phyloP scores from a whole-genome alignment of 106 monocot species.

The Cymbidium sinense region DNA sequence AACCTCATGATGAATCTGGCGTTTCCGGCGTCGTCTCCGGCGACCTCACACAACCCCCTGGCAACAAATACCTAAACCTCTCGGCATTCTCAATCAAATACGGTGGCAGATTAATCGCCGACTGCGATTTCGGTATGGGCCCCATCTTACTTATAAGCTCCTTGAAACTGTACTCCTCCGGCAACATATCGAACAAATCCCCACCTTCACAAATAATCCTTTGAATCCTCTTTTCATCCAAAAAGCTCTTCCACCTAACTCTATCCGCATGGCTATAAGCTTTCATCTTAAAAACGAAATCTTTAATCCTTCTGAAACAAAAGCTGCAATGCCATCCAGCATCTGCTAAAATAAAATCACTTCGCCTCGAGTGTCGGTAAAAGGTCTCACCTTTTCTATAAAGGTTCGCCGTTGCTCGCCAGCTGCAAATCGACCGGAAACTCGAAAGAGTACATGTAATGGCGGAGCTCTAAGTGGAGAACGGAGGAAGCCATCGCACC shows the following conservation, averaged over 20 bases:
- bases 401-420: slow-evolving; percentile 64
- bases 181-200: slow-evolving; percentile 83
- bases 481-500: slow-evolving; percentile 81
- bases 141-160: slow-evolving; percentile 83
- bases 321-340: slow-evolving; percentile 97
- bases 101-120: slow-evolving; percentile 72
- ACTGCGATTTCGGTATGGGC: slow-evolving; percentile 56
- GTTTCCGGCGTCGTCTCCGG: not conserved
- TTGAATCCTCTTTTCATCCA: slow-evolving; percentile 66
- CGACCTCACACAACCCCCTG: slow-evolving; percentile 53
- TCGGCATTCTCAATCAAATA: slow-evolving; percentile 67
- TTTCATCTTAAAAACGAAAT: slow-evolving; percentile 87
- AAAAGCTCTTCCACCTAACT: slow-evolving; percentile 29
- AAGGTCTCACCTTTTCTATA: slow-evolving; percentile 18
- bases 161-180: slow-evolving; percentile 77
- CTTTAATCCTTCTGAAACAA: slow-evolving; percentile 61
- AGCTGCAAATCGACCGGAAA: slow-evolving; percentile 78
- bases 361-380: slow-evolving; percentile 70
- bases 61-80: slow-evolving; percentile 63
- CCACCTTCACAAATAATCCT: slow-evolving; percentile 66
- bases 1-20: too few relatives aligned
- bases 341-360: slow-evolving; percentile 57
- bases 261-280: slow-evolving; percentile 91
- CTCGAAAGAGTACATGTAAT: slow-evolving; percentile 92
- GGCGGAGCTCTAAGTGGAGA: slow-evolving; percentile 68